Base-by-base conservation (phyloP, 805 yeast species). In the Torulaspora gathmanii region DNA sequence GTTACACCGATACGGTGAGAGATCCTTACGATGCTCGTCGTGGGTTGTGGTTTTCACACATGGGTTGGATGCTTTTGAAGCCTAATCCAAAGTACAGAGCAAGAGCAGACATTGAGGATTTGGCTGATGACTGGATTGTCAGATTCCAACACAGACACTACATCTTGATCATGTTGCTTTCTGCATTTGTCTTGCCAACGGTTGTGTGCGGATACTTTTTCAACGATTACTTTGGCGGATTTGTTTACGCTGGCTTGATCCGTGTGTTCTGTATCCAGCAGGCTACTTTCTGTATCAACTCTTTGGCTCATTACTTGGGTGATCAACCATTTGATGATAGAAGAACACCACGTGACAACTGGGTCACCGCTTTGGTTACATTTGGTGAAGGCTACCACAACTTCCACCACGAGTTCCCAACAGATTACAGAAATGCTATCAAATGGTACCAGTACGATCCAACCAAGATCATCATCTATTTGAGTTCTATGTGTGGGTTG, bases 331-430 rank as follows among this genome's bases (percentile, higher is more conserved):
- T 85, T 53, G 95, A 85, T 64, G 91, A 86, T 64, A 78, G 85
- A 70, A 80, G 90, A 77, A 83, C 91, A 27, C 93, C 93, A 55
- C 77, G 93, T 69, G 91, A 86, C 68, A 89, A 84, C 66, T 77
- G 80, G 62, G 59, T 86, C 51, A 84, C 93, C 40, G 93, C 93
- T 4, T 70, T 85, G 48, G 88, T 84, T 47, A 86, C 95, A 0
- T 84, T 85, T 60, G 95, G 95, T 67, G 95, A 86, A 70, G 95
- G 95, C 52, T 84, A 85, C 73, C 93, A 86, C 62, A 86, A 86
- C 70, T 86, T 85, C 80, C 95, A 86, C 67, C 95, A 86, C 65
- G 95, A 85, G 72, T 86, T 85, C 76, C 93, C 95, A 58, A 77
- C 86, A 15, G 95, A 86, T 70, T 86, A 85, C 76, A 79, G 95